Evolutionary conservation across 352 stramenopile genomes (phyloP).

Genomic region (Phytopythium litorale): DNA sequence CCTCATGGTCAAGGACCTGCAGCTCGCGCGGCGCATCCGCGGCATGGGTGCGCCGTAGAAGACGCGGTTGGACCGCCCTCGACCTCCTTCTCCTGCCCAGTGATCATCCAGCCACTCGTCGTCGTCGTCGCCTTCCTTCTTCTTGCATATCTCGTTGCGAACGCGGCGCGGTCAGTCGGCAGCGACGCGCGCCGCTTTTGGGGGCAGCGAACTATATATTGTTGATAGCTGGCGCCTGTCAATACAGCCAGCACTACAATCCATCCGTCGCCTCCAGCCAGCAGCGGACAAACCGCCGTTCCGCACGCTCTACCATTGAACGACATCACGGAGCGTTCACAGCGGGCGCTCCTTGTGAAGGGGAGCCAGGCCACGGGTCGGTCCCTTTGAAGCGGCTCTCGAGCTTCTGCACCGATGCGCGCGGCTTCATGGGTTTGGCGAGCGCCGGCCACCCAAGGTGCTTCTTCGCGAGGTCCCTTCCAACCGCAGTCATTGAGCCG

Average conservation of each 20-base stretch:
- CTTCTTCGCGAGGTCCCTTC: slow-evolving; percentile 53
- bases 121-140: neutral
- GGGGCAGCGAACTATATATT: neutral
- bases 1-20: slow-evolving; percentile 95
- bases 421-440: slow-evolving; percentile 54
- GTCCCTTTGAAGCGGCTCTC: slow-evolving; percentile 59
- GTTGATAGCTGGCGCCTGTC: neutral
- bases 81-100: neutral
- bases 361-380: slow-evolving; percentile 59
- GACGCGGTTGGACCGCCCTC: neutral
- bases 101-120: neutral
- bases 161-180: neutral
- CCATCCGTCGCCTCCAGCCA: neutral
- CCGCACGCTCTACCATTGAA: no score
- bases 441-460: slow-evolving; percentile 60
- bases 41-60: slow-evolving; percentile 27
- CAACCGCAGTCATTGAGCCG: slow-evolving; percentile 56
- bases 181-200: neutral
- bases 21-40: slow-evolving; percentile 92
- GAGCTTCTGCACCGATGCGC: slow-evolving; percentile 64
- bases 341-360: neutral
- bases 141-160: neutral
- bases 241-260: slow-evolving; percentile 3
- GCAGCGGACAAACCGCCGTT: no score
- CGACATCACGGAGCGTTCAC: no score